Percentiles rank a stretch among this genome's conserved stretches.
Evolutionary conservation across 352 stramenopile species (phyloP).

Genomic region (Phytopythium vexans): DNA sequence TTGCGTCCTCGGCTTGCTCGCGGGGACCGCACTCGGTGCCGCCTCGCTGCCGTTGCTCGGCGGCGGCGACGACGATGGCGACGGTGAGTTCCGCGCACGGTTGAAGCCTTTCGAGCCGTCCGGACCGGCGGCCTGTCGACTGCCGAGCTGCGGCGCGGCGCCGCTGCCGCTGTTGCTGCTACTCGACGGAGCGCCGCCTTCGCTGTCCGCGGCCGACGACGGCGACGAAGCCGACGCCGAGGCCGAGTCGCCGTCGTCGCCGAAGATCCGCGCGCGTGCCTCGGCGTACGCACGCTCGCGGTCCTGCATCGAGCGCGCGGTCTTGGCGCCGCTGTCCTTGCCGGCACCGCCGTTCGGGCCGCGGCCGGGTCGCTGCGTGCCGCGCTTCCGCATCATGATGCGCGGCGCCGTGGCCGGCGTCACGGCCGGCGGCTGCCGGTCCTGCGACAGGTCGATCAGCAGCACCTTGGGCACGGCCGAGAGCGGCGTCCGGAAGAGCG

Average conservation of each 20-base stretch:
- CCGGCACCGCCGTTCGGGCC: constrained; percentile 12
- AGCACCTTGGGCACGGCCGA: constrained; percentile 75
- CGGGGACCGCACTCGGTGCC: not conserved
- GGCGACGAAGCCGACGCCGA: constrained; percentile 16
- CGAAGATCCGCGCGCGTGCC: constrained; percentile 93
- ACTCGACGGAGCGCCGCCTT: constrained; percentile 1
- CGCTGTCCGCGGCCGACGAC: constrained; percentile 4
- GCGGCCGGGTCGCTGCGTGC: constrained; percentile 23
- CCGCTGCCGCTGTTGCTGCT: constrained; percentile 3
- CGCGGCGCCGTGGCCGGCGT: constrained; percentile 81
- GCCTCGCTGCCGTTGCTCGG: too few relatives aligned
- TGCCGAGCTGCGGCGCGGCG: constrained; percentile 14
- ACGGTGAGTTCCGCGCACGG: not conserved
- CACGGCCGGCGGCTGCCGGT: constrained; percentile 54
- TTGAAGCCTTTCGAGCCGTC: constrained; percentile 53
- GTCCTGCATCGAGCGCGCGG: constrained; percentile 84
- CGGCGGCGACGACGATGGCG: not conserved
- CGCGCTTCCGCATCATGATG: constrained; percentile 91
- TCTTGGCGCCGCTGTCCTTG: constrained; percentile 43
- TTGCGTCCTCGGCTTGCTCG: not conserved
- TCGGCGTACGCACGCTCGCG: constrained; percentile 94
- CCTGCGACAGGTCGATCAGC: constrained; percentile 84
- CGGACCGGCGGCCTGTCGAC: constrained; percentile 46
- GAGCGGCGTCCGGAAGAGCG: constrained; percentile 84
- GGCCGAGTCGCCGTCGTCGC: constrained; percentile 37